Conservation (phyloP, 2,329 filamentous ascomycete species). For the Colletotrichum sidae region DNA sequence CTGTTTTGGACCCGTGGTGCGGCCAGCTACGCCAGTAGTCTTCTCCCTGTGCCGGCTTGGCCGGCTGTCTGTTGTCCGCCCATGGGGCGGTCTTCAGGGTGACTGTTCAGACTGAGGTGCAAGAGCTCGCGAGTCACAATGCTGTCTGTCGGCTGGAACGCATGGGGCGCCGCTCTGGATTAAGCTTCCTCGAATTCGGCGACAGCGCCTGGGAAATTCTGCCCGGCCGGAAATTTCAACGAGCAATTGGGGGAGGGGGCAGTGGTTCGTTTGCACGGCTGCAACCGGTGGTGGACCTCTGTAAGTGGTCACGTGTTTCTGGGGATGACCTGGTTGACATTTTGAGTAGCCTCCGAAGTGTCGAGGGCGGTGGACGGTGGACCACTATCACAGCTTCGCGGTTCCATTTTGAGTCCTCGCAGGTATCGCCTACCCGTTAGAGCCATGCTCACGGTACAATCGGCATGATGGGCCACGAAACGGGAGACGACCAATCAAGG, state of each 20-base stretch:
- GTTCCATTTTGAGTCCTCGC: too few relatives aligned
- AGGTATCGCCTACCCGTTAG: neutral
- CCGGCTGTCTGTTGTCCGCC: conserved; percentile 25
- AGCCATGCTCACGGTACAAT: conserved; percentile 1
- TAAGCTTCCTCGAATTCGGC: neutral
- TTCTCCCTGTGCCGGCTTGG: conserved; percentile 32
- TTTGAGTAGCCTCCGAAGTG: too few relatives aligned
- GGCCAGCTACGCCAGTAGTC: conserved; percentile 18
- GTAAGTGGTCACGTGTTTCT: conserved; percentile 16
- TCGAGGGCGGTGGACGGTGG: too few relatives aligned
- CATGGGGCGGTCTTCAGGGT: conserved; percentile 13
- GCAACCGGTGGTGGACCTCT: too few relatives aligned
- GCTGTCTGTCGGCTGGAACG: neutral
- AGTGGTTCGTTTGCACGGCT: neutral
- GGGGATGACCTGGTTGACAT: too few relatives aligned
- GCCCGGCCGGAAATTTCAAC: neutral
- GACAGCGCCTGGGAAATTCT: neutral
- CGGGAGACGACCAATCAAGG: neutral
- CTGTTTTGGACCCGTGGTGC: conserved; percentile 30
- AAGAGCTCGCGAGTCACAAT: neutral
- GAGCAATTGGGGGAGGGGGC: neutral
- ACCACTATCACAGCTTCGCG: too few relatives aligned
- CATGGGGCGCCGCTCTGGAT: conserved; percentile 6
- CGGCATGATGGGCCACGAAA: conserved; percentile 1
- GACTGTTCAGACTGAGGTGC: conserved; percentile 26